Percentiles rank a stretch among this genome's conserved stretches.
phyloP scores from a whole-genome alignment of 1,284 basidiomycete species.

The Meripilus lineatus region DNA sequence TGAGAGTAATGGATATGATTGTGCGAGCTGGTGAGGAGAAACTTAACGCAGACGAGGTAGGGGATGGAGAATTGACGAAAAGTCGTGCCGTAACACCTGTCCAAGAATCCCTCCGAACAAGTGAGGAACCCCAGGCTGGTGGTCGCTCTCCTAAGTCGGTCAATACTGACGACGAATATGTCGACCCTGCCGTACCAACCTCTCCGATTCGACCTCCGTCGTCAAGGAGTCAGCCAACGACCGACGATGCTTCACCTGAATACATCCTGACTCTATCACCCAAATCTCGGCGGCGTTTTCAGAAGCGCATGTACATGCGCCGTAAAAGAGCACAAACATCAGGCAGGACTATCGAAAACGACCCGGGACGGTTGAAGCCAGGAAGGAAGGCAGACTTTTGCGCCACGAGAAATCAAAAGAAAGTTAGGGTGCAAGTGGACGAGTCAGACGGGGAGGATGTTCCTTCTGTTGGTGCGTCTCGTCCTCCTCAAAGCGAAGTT shows the following conservation, averaged over 20 bases:
- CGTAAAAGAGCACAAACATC: slow-evolving; percentile 51
- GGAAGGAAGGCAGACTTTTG: slow-evolving; percentile 34
- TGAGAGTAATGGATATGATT: slow-evolving; percentile 44
- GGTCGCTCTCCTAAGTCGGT: background rate
- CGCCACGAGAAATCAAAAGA: background rate
- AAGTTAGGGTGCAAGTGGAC: background rate
- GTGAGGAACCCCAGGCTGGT: background rate
- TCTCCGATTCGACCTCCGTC: background rate
- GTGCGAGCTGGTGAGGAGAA: slow-evolving; percentile 33
- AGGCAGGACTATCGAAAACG: slow-evolving; percentile 32
- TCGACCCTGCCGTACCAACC: background rate
- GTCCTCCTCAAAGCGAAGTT: background rate
- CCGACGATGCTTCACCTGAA: background rate
- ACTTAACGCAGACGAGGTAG: background rate
- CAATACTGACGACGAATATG: background rate
- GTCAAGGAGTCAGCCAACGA: background rate
- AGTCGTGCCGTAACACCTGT: background rate
- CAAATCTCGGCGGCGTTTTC: slow-evolving; percentile 46
- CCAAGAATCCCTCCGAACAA: background rate
- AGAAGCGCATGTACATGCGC: slow-evolving; percentile 69
- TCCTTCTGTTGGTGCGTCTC: background rate
- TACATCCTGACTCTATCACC: slow-evolving; percentile 32
- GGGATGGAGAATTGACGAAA: background rate
- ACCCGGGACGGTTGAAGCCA: slow-evolving; percentile 36
- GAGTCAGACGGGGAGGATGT: background rate